These are phyloP conservation scores for Yamadazyma atlantica DNA, from an alignment of 1,139 yeast genomes.

Conservation along the genomic window DNA sequence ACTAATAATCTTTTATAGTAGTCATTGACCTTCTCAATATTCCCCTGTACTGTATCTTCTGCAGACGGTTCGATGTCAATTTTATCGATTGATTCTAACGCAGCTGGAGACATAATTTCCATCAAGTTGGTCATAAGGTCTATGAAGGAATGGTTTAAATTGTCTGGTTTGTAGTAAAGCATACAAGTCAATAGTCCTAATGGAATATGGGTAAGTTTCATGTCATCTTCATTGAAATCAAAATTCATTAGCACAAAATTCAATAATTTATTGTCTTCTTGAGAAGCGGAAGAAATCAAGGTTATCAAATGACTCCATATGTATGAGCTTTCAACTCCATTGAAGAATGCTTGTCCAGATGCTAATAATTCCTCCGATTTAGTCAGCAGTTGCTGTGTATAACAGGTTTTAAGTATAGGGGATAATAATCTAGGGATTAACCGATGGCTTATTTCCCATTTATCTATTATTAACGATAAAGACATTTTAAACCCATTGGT, in stretches of 20 bases:
- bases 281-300: not conserved
- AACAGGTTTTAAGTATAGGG: constrained; percentile 53
- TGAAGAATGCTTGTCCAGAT: constrained; percentile 71
- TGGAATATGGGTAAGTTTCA: constrained; percentile 76
- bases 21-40: constrained; percentile 18
- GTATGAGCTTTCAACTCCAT: constrained; percentile 74
- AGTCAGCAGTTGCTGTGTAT: constrained; percentile 11
- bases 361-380: constrained; percentile 43
- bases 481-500: constrained; percentile 62
- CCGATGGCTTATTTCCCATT: constrained; percentile 87
- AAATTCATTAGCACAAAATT: constrained; percentile 62
- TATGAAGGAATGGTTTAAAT: constrained; percentile 4
- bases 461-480: constrained; percentile 70
- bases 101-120: constrained; percentile 54
- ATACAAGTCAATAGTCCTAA: constrained; percentile 54
- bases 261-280: constrained; percentile 41
- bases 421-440: constrained; percentile 69
- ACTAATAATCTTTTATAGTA: constrained; percentile 13
- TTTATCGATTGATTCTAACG: constrained; percentile 46
- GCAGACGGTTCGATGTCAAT: not conserved
- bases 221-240: constrained; percentile 82
- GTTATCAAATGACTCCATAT: constrained; percentile 51
- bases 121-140: constrained; percentile 22
- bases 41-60: too few species aligned
- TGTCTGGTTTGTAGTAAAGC: constrained; percentile 10